Evolutionary conservation across 2,329 filamentous ascomycete species (phyloP).

Genomic region (Teratosphaeria viscida): DNA sequence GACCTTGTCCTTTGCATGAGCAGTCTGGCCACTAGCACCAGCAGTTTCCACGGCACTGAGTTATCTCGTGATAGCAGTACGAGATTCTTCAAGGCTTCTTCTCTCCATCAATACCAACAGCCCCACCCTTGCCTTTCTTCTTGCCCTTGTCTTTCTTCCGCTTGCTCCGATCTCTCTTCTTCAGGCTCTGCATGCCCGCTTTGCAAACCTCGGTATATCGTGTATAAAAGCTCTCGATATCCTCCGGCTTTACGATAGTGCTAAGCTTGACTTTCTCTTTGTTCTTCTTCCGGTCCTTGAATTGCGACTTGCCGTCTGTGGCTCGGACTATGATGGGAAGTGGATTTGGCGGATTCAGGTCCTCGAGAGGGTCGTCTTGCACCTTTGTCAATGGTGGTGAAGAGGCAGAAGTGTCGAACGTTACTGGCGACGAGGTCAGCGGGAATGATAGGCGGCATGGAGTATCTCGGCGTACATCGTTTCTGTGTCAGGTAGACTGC

Average conservation of each 20-base stretch:
- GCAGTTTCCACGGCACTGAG: background rate
- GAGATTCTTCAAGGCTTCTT: background rate
- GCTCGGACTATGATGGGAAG: constrained; percentile 72
- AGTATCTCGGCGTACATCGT: constrained; percentile 42
- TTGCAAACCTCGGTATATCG: constrained; percentile 89
- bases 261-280: constrained; percentile 64
- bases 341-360: constrained; percentile 48
- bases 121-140: constrained; percentile 42
- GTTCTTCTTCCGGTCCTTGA: constrained; percentile 38
- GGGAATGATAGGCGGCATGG: background rate
- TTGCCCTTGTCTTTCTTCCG: constrained; percentile 69
- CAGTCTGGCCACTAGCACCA: background rate
- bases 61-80: background rate
- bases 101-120: background rate
- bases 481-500: constrained; percentile 69
- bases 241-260: constrained; percentile 67
- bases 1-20: background rate
- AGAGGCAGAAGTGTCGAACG: constrained; percentile 31
- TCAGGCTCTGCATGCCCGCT: constrained; percentile 74
- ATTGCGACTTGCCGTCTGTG: constrained; percentile 57
- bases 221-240: constrained; percentile 69
- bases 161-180: constrained; percentile 87
- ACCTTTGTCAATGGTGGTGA: constrained; percentile 32
- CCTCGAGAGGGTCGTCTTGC: constrained; percentile 46
- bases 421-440: constrained; percentile 19